Evolutionary conservation across 495 filamentous ascomycete species (phyloP), one percentile per base, ranked within the genome.

Genomic region (Staphylotrichum tortipilum): DNA sequence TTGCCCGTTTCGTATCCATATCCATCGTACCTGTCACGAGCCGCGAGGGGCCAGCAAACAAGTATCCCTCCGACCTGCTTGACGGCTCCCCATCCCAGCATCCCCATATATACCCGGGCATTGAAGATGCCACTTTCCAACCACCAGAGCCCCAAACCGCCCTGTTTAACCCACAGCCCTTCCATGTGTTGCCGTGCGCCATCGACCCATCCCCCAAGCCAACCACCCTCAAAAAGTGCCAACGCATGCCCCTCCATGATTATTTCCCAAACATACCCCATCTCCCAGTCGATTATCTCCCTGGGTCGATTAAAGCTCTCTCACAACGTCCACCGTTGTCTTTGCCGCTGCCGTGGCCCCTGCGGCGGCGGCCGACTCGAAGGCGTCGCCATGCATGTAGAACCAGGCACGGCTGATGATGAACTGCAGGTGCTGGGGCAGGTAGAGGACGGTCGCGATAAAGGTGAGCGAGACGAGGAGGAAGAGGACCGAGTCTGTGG

Each of bases 401-500:
- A 95, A 98, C 81, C 88, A 94, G 23, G 89, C 79, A 60, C 91
- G 83, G 58, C 77, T 76, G 56, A 84, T 76, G 58, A 98, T 82
- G 53, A 80, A 78, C 54, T 79, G 71, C 58, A 97, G 65, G 66
- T 97, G 92, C 52, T 91, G 82, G 18, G 92, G 92, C 17, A 98
- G 85, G 72, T 98, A 98, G 52, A 97, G 79, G 36, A 85, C 84
- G 55, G 80, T 80, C 49, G 86, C 92, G 58, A 89, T 85, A 53
- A 89, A 76, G 60, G 94, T 79, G 75, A 97, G 83, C 56, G 80
- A 81, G 67, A 87, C 67, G 60, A 94, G 81, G 58, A 94, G 81
- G 69, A 98, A 89, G 62, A 95, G 75, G 63, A 95, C 77, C 9
- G 86, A 89, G 75, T 95, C 92, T 98, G 44, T 26, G 43, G 33